Conservation (phyloP, 768 basidiomycete species). For the Albatrellus ellisii region DNA sequence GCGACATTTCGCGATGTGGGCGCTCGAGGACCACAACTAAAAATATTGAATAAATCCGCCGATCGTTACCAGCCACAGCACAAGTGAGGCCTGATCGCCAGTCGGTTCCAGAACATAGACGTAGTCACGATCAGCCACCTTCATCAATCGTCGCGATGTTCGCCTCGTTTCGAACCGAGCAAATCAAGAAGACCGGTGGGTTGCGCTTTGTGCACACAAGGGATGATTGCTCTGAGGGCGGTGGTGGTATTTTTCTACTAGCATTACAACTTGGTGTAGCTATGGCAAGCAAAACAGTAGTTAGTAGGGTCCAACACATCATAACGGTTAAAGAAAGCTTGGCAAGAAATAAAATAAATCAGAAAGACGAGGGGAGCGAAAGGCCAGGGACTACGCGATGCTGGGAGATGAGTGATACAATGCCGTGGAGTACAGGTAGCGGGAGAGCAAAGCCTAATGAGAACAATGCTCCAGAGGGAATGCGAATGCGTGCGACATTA, state of each 20-base stretch:
- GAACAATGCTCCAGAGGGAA: conserved; percentile 12
- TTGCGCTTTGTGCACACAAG: too few species aligned
- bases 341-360: conserved; percentile 15
- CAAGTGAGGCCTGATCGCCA: too few species aligned
- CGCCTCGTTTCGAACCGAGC: too few species aligned
- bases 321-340: not conserved
- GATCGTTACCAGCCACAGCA: too few species aligned
- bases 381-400: conserved; percentile 13
- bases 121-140: too few species aligned
- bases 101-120: too few species aligned
- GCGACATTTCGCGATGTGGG: too few species aligned
- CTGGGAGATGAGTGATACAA: conserved; percentile 13
- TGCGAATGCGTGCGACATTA: conserved; percentile 9
- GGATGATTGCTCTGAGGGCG: too few species aligned
- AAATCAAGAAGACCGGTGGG: too few species aligned
- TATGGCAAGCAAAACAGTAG: conserved; percentile 3
- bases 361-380: conserved; percentile 2
- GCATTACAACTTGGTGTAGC: conserved; percentile 14
- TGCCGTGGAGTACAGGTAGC: conserved; percentile 14
- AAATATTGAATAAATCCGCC: too few species aligned
- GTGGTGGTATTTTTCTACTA: conserved; percentile 15
- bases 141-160: too few species aligned
- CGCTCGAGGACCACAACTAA: too few species aligned
- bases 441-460: conserved; percentile 11
- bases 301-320: conserved; percentile 8